These are phyloP conservation scores for Poa pratensis DNA, from an alignment of 176 grass and related monocot genomes.

Conservation along the genomic window DNA sequence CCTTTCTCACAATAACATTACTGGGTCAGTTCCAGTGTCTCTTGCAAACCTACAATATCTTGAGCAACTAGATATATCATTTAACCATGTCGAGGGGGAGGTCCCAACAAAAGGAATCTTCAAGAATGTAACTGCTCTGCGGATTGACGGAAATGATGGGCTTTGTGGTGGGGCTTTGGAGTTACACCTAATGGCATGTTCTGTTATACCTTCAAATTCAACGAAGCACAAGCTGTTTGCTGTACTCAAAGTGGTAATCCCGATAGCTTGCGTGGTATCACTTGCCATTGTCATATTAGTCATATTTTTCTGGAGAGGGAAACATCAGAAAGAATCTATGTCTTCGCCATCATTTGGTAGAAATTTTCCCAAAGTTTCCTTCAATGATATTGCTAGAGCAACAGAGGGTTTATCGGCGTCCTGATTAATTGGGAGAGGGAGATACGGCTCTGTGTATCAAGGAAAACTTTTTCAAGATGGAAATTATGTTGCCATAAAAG, in stretches of 20 bases:
- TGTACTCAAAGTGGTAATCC: slow-evolving; percentile 28
- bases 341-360: neutral
- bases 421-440: slow-evolving; percentile 29
- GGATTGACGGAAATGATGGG: slow-evolving; percentile 25
- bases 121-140: neutral
- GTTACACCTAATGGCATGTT: slow-evolving; percentile 16
- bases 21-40: slow-evolving; percentile 3
- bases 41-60: slow-evolving; percentile 10
- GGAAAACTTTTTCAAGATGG: slow-evolving; percentile 25
- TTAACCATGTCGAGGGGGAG: slow-evolving; percentile 25
- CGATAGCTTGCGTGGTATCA: slow-evolving; percentile 11
- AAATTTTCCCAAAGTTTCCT: slow-evolving; percentile 28
- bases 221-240: neutral
- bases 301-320: neutral
- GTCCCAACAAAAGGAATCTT: slow-evolving; percentile 31
- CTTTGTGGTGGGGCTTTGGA: slow-evolving; percentile 36
- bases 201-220: neutral
- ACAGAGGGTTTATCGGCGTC: slow-evolving; percentile 22
- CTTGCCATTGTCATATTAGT: neutral
- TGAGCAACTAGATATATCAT: slow-evolving; percentile 35
- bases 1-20: slow-evolving; percentile 18
- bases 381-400: slow-evolving; percentile 41
- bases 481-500: slow-evolving; percentile 43
- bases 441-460: slow-evolving; percentile 38
- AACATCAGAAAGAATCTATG: neutral